phyloP scores from a whole-genome alignment of 305 asterid genomes.

The Rubia tinctorum region DNA sequence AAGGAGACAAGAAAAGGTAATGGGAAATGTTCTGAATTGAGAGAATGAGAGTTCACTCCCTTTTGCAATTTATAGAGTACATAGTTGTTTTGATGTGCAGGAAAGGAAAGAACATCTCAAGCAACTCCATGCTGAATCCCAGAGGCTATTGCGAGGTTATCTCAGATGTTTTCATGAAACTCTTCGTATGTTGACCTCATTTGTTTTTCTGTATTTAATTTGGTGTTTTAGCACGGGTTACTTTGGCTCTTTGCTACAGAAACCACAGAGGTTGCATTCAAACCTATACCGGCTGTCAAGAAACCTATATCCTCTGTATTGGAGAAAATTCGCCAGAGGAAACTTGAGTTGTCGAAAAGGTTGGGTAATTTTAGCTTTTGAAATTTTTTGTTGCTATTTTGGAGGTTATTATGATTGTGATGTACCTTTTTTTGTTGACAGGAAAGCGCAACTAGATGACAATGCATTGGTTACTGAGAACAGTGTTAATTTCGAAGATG shows the following conservation, averaged over 20 bases:
- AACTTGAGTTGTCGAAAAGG: constrained; percentile 71
- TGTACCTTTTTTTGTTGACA: constrained; percentile 25
- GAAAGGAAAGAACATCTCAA: constrained; percentile 57
- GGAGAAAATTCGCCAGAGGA: constrained; percentile 89
- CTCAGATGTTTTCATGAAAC: not conserved
- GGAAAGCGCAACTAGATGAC: constrained; percentile 25
- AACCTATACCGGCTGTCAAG: constrained; percentile 56
- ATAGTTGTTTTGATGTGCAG: constrained; percentile 31
- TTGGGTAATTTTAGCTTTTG: not conserved
- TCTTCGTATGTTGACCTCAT: not conserved
- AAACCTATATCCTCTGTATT: constrained; percentile 86
- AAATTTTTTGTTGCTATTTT: not conserved
- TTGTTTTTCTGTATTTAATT: not conserved
- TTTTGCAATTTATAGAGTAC: not conserved
- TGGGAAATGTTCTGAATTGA: not conserved
- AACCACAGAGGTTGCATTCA: constrained; percentile 69
- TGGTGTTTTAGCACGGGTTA: not conserved
- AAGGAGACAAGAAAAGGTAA: constrained; percentile 74
- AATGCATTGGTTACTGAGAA: constrained; percentile 25
- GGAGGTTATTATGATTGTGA: constrained; percentile 13
- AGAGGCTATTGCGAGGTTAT: constrained; percentile 76
- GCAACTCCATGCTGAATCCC: constrained; percentile 92
- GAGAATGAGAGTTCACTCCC: not conserved
- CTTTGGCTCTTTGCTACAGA: constrained; percentile 31
- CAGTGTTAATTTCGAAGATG: constrained; percentile 29